A percentile compares a stretch with the other conserved stretches of the same genome.
Conservation (phyloP, 805 yeast genomes). For the Phaffomyces antillensis region DNA sequence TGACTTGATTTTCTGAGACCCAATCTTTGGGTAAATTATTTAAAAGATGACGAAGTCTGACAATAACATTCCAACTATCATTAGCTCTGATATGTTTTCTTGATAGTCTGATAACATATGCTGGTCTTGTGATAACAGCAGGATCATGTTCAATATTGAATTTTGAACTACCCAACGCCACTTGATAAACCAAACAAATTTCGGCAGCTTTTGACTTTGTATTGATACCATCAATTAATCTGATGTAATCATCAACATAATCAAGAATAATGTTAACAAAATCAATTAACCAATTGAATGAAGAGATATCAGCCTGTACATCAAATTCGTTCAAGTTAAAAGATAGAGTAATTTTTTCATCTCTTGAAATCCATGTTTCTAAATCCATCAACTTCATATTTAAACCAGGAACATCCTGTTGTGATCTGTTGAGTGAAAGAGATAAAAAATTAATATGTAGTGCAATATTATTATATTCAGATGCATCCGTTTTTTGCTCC, state of each 20-base stretch:
- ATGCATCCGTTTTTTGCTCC: constrained; percentile 5
- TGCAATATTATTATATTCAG: constrained; percentile 9
- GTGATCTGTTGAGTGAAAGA: constrained; percentile 1
- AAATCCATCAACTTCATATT: constrained; percentile 8
- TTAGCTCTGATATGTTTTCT: constrained; percentile 68
- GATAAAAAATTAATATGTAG: constrained; percentile 12
- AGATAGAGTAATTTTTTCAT: constrained; percentile 13
- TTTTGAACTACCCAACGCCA: constrained; percentile 40
- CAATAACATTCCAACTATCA: constrained; percentile 83
- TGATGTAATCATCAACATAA: neutral
- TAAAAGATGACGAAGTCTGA: constrained; percentile 70
- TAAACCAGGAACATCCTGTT: neutral
- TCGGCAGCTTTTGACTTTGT: constrained; percentile 14
- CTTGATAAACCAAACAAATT: constrained; percentile 32
- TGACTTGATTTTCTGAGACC: constrained; percentile 28
- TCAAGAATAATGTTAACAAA: constrained; percentile 10
- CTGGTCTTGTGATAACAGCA: constrained; percentile 82
- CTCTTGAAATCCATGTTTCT: constrained; percentile 28
- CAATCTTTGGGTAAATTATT: constrained; percentile 51
- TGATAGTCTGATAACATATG: constrained; percentile 67
- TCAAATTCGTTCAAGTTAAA: constrained; percentile 25
- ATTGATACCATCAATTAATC: neutral
- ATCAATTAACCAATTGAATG: constrained; percentile 27
- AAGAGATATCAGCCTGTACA: constrained; percentile 25
- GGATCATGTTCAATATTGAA: constrained; percentile 74